Conservation (phyloP, 352 stramenopile genomes). For the Achlya hypogyna region DNA sequence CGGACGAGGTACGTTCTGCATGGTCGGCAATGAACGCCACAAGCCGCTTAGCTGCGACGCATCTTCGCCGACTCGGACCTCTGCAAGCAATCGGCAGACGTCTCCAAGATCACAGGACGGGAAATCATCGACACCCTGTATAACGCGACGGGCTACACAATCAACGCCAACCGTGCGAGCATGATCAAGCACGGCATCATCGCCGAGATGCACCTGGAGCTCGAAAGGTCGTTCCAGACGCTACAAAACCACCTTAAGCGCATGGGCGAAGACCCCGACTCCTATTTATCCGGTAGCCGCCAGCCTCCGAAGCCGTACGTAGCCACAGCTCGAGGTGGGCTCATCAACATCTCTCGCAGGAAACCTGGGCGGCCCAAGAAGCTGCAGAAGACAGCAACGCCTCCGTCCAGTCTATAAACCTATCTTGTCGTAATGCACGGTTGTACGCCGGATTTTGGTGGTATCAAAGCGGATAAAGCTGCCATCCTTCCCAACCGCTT, state of each 20-base stretch:
- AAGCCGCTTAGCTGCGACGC: not conserved
- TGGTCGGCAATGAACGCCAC: not conserved
- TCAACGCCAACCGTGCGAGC: slow-evolving; percentile 18
- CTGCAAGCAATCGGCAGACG: slow-evolving; percentile 13
- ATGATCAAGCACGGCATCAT: slow-evolving; percentile 16
- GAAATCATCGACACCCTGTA: slow-evolving; percentile 14
- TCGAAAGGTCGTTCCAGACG: not conserved
- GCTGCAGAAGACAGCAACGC: not conserved
- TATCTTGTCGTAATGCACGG: not conserved
- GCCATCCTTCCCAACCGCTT: too few relatives aligned
- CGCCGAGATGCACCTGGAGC: not conserved
- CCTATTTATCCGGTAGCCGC: not conserved
- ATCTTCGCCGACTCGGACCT: slow-evolving; percentile 7
- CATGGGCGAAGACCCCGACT: slow-evolving; percentile 3
- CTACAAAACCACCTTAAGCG: not conserved
- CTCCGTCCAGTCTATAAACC: too few relatives aligned
- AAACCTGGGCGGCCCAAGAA: not conserved
- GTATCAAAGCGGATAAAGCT: too few relatives aligned
- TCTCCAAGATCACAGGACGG: slow-evolving; percentile 6
- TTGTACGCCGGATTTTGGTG: too few relatives aligned
- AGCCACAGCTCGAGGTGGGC: not conserved
- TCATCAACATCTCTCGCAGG: not conserved
- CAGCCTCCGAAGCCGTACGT: not conserved
- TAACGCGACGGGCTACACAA: slow-evolving; percentile 7
- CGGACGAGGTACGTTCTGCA: slow-evolving; percentile 9